Evolutionary conservation across 768 basidiomycete genomes (phyloP).

Genomic region (Pleurotus giganteus): DNA sequence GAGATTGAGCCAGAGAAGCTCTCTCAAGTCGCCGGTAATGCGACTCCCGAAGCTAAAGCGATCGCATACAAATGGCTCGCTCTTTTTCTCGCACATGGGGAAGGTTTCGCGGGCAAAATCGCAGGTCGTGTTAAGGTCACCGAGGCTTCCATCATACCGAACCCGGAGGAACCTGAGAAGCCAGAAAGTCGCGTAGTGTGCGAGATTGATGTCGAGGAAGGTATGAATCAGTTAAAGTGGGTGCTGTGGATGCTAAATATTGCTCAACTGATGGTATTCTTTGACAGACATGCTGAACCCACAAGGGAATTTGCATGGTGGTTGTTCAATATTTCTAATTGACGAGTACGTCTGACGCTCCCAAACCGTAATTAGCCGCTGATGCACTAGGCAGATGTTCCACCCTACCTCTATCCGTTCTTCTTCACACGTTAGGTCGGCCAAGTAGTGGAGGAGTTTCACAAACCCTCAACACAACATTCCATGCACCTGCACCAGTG

Average conservation of each 20-base stretch:
- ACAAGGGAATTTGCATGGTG: slow-evolving; percentile 48
- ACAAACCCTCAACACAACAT: slow-evolving; percentile 11
- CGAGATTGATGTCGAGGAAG: slow-evolving; percentile 41
- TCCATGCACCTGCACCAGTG: slow-evolving; percentile 8
- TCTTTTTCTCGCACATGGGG: slow-evolving; percentile 25
- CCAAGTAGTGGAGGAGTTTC: slow-evolving; percentile 21
- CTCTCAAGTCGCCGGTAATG: slow-evolving; percentile 33
- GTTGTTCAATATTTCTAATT: slow-evolving; percentile 51
- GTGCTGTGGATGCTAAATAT: background rate
- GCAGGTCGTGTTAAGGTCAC: slow-evolving; percentile 27
- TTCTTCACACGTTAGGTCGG: slow-evolving; percentile 22
- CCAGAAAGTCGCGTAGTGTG: slow-evolving; percentile 44
- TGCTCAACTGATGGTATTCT: background rate
- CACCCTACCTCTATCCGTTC: slow-evolving; percentile 39
- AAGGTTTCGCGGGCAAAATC: slow-evolving; percentile 29
- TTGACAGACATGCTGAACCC: slow-evolving; percentile 56
- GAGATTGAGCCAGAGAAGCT: slow-evolving; percentile 16
- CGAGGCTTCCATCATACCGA: slow-evolving; percentile 40
- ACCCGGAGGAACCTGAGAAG: slow-evolving; percentile 42
- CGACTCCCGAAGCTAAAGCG: slow-evolving; percentile 32
- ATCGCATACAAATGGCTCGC: slow-evolving; percentile 36
- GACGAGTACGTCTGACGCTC: slow-evolving; percentile 40
- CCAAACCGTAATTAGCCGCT: background rate
- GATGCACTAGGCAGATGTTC: slow-evolving; percentile 39
- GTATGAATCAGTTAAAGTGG: slow-evolving; percentile 27